Evolutionary conservation across 192 early-diverging fungal genomes (phyloP).

Genomic region (Geranomyces michiganensis): DNA sequence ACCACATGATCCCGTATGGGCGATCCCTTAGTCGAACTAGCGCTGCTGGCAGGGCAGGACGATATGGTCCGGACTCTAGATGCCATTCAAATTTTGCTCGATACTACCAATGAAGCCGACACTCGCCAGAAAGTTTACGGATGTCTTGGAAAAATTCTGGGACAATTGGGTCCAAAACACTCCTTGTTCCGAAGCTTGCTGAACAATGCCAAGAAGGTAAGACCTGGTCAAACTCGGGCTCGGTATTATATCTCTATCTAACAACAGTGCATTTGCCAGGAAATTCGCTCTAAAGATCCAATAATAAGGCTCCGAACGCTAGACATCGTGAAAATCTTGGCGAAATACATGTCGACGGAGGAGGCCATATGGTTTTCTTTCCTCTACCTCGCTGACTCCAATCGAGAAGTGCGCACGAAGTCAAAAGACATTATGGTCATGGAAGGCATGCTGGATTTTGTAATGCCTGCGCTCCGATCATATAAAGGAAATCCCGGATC

Average conservation of each 20-base stretch:
- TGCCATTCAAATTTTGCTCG: slow-evolving; percentile 50
- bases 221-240: not conserved
- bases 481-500: slow-evolving; percentile 31
- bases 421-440: slow-evolving; percentile 44
- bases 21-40: slow-evolving; percentile 45
- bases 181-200: slow-evolving; percentile 52
- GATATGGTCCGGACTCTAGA: slow-evolving; percentile 53
- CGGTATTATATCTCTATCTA: not conserved
- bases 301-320: slow-evolving; percentile 43
- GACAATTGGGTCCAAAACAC: slow-evolving; percentile 48
- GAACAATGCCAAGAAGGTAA: slow-evolving; percentile 50
- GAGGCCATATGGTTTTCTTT: slow-evolving; percentile 54
- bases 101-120: slow-evolving; percentile 38
- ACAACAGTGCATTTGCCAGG: slow-evolving; percentile 29
- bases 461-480: slow-evolving; percentile 28
- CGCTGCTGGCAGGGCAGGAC: slow-evolving; percentile 47
- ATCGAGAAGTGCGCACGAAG: slow-evolving; percentile 45
- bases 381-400: slow-evolving; percentile 53
- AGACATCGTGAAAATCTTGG: slow-evolving; percentile 48
- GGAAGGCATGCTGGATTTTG: slow-evolving; percentile 53
- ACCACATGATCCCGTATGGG: not conserved
- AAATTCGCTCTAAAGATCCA: slow-evolving; percentile 46
- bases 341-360: slow-evolving; percentile 47
- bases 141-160: slow-evolving; percentile 45
- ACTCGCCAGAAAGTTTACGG: slow-evolving; percentile 47